A percentile compares a stretch with the other conserved stretches of the same genome.
These are phyloP conservation scores for Solanum bulbocastanum DNA, from an alignment of 257 asterid species.

Conservation along the genomic window DNA sequence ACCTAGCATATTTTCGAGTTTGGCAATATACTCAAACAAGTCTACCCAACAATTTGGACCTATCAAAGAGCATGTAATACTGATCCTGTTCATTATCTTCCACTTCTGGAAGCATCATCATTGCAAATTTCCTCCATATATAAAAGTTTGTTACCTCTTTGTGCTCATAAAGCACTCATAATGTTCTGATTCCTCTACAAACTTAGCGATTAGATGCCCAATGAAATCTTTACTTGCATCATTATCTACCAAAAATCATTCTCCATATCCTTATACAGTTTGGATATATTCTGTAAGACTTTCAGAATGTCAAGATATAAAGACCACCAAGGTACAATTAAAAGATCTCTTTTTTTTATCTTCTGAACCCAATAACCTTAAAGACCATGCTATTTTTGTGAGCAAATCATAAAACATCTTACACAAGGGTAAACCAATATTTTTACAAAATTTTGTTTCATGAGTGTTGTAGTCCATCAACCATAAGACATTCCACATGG, in stretches of 20 bases:
- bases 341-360: slow-evolving; percentile 12
- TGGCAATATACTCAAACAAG: slow-evolving; percentile 41
- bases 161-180: slow-evolving; percentile 45
- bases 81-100: not conserved
- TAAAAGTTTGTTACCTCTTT: slow-evolving; percentile 69
- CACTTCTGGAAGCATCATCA: slow-evolving; percentile 36
- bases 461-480: slow-evolving; percentile 10
- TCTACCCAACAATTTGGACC: not conserved
- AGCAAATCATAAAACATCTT: slow-evolving; percentile 31
- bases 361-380: slow-evolving; percentile 29
- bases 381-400: slow-evolving; percentile 31
- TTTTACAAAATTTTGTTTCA: not conserved
- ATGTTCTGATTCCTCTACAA: slow-evolving; percentile 52
- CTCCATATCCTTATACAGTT: slow-evolving; percentile 38
- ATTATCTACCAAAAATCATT: slow-evolving; percentile 47
- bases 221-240: slow-evolving; percentile 39
- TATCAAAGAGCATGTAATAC: not conserved
- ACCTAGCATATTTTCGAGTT: slow-evolving; percentile 39
- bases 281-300: slow-evolving; percentile 48
- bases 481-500: slow-evolving; percentile 22
- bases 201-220: slow-evolving; percentile 41
- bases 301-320: slow-evolving; percentile 55
- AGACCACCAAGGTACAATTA: slow-evolving; percentile 25
- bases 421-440: slow-evolving; percentile 25
- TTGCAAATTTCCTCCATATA: slow-evolving; percentile 61